These are phyloP conservation scores for Meira nashicola DNA, from an alignment of 1,284 basidiomycete genomes.

Conservation along the genomic window DNA sequence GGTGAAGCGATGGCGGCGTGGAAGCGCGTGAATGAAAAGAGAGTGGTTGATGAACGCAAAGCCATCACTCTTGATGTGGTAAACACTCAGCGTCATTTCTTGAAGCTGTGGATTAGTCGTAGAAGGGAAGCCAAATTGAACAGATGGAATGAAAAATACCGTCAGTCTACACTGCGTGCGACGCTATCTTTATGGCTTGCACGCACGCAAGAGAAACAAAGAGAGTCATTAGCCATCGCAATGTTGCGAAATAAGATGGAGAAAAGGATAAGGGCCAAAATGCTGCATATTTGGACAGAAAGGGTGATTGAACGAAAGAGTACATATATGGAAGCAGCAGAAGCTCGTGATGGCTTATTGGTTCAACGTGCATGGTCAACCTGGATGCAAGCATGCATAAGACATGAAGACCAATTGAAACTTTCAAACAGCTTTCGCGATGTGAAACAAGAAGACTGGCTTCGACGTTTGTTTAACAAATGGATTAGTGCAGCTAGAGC, in stretches of 20 bases:
- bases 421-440: slow-evolving; percentile 34
- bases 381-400: slow-evolving; percentile 31
- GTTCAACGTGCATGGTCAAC: slow-evolving; percentile 23
- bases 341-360: slow-evolving; percentile 19
- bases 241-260: slow-evolving; percentile 12
- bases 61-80: background rate
- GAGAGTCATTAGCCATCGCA: slow-evolving; percentile 9
- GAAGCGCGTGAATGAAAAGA: background rate
- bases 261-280: slow-evolving; percentile 5
- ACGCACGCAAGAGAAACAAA: slow-evolving; percentile 15
- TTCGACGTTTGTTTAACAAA: slow-evolving; percentile 15
- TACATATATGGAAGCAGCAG: slow-evolving; percentile 22
- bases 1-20: background rate
- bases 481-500: slow-evolving; percentile 21
- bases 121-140: background rate
- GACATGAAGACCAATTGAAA: slow-evolving; percentile 29
- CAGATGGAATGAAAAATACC: background rate
- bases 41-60: background rate
- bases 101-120: background rate
- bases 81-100: background rate
- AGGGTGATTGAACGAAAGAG: slow-evolving; percentile 27
- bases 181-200: slow-evolving; percentile 17
- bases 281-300: slow-evolving; percentile 23
- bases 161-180: background rate
- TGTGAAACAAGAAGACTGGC: slow-evolving; percentile 26